A percentile compares a stretch with the other conserved stretches of the same genome.
phyloP scores from a whole-genome alignment of 2,329 filamentous ascomycete genomes.

The Phyllosticta citribraziliensis region DNA sequence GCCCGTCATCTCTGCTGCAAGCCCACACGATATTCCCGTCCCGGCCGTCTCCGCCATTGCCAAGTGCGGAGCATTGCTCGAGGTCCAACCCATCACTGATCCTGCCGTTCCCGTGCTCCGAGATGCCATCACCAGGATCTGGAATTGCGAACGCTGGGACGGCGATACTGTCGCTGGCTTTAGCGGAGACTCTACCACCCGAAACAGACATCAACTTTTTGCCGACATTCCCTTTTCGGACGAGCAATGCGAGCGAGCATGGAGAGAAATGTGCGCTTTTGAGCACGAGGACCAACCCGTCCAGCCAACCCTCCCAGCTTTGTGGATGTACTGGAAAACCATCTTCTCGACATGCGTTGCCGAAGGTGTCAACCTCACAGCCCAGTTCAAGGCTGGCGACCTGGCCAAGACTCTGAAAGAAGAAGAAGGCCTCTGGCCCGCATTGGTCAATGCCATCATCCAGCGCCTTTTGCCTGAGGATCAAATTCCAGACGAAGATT shows the following conservation, averaged over 20 bases:
- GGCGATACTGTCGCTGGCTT: constrained; percentile 19
- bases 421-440: constrained; percentile 26
- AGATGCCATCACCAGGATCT: constrained; percentile 19
- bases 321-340: constrained; percentile 40
- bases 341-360: constrained; percentile 33
- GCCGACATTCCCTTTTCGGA: constrained; percentile 43
- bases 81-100: constrained; percentile 27
- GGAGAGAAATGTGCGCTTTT: constrained; percentile 45
- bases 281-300: constrained; percentile 33
- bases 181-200: constrained; percentile 15
- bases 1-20: constrained; percentile 30
- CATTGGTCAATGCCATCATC: constrained; percentile 29
- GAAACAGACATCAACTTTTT: constrained; percentile 33
- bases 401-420: constrained; percentile 24
- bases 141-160: constrained; percentile 13
- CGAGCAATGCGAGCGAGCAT: constrained; percentile 41
- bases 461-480: constrained; percentile 22
- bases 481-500: constrained; percentile 17
- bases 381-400: constrained; percentile 26
- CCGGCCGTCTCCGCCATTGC: constrained; percentile 33
- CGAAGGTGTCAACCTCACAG: constrained; percentile 31
- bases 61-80: constrained; percentile 35
- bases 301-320: constrained; percentile 39
- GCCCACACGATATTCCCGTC: constrained; percentile 18
- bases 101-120: constrained; percentile 28